A percentile compares a stretch with the other conserved stretches of the same genome.
Conservation (phyloP, 257 asterid species). For the Ehretia macrophylla region DNA sequence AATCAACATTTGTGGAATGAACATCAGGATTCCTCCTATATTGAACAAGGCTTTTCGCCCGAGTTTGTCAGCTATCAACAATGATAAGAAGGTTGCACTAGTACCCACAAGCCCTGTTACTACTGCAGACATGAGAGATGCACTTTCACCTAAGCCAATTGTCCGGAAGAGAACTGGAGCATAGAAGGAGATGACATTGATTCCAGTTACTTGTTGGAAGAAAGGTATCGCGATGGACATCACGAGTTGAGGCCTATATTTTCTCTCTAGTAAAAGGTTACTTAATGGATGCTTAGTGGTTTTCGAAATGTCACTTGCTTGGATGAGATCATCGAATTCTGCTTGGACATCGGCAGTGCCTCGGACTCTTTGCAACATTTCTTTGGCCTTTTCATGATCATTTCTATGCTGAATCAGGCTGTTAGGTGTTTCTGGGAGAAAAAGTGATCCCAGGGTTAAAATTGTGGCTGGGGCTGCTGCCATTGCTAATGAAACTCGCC, state of each 20-base stretch:
- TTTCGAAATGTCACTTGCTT: constrained; percentile 40
- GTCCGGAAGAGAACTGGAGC: constrained; percentile 66
- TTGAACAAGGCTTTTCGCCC: constrained; percentile 46
- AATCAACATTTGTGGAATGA: constrained; percentile 34
- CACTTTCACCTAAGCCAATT: constrained; percentile 59
- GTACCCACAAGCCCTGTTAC: constrained; percentile 48
- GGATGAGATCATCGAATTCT: constrained; percentile 56
- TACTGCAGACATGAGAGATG: constrained; percentile 48
- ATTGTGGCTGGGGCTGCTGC: constrained; percentile 61
- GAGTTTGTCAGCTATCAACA: constrained; percentile 43
- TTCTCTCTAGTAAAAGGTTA: constrained; percentile 28
- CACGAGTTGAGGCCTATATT: constrained; percentile 52
- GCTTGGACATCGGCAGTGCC: constrained; percentile 49
- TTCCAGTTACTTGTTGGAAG: constrained; percentile 69
- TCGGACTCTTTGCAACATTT: constrained; percentile 39
- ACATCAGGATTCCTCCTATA: constrained; percentile 48
- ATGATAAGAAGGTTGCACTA: constrained; percentile 26
- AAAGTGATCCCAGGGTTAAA: constrained; percentile 51
- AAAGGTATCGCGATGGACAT: constrained; percentile 68
- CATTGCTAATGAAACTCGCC: constrained; percentile 68
- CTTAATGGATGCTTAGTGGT: constrained; percentile 29
- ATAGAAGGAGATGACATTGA: constrained; percentile 60
- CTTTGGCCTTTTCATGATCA: constrained; percentile 26
- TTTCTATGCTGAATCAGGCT: constrained; percentile 44
- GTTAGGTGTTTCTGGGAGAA: constrained; percentile 77